Conservation (phyloP, 306 rosid genomes). For the Ammopiptanthus mongolicus region DNA sequence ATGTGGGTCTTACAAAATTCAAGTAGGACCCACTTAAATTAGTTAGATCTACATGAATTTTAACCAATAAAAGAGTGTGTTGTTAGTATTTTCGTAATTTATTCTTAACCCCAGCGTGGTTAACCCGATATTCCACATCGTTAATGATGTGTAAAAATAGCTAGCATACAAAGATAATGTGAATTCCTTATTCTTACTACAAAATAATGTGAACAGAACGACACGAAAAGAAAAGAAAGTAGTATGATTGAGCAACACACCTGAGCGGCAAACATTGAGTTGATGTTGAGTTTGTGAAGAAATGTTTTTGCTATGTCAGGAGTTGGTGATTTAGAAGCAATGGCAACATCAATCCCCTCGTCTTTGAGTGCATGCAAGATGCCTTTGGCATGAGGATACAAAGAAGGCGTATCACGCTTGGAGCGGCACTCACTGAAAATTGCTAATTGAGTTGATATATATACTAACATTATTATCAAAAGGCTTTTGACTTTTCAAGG, state of each 20-base stretch:
- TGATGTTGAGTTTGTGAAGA: constrained; percentile 42
- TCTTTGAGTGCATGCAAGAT: constrained; percentile 63
- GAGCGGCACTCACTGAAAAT: constrained; percentile 80
- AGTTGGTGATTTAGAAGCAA: constrained; percentile 92
- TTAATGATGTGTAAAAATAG: no score
- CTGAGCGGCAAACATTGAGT: constrained; percentile 30
- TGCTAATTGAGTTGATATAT: background rate
- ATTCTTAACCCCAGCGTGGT: no score
- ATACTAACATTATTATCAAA: background rate
- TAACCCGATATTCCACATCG: no score
- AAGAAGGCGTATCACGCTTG: constrained; percentile 64
- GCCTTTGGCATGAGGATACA: constrained; percentile 72
- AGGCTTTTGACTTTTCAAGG: background rate
- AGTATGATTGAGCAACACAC: background rate
- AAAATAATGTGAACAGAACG: background rate
- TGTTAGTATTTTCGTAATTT: no score
- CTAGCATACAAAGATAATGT: no score
- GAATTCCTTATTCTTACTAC: no score
- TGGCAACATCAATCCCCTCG: constrained; percentile 54
- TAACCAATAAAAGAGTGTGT: no score
- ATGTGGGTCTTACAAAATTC: no score
- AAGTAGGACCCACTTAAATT: no score
- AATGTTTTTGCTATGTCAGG: constrained; percentile 61
- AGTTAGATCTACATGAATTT: no score
- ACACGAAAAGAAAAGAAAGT: background rate